These are phyloP conservation scores for Tilletia indica DNA, from an alignment of 1,284 basidiomycete genomes.

Conservation along the genomic window DNA sequence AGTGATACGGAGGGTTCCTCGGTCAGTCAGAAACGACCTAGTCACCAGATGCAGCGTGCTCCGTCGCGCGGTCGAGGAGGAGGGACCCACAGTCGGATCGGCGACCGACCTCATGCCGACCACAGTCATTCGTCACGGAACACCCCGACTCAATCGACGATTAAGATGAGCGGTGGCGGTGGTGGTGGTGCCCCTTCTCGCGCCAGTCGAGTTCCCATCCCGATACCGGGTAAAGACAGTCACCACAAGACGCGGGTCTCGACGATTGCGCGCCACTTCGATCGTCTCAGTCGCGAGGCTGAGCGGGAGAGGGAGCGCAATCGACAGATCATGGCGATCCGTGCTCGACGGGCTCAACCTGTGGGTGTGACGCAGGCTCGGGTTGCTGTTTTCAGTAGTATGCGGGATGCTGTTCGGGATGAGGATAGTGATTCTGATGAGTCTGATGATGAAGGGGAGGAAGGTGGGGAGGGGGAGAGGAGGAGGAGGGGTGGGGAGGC, in stretches of 20 bases:
- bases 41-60: neutral
- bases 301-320: conserved; percentile 59
- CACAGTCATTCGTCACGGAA: neutral
- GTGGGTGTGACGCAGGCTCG: conserved; percentile 84
- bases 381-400: conserved; percentile 84
- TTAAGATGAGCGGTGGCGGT: neutral
- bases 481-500: conserved; percentile 27
- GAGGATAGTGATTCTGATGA: conserved; percentile 59
- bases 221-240: conserved; percentile 1
- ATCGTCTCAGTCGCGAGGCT: conserved; percentile 61
- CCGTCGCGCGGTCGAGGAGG: conserved; percentile 6
- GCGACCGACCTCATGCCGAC: neutral
- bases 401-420: conserved; percentile 87
- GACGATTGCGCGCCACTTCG: conserved; percentile 62
- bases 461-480: neutral
- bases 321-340: conserved; percentile 61
- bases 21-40: neutral
- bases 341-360: conserved; percentile 86
- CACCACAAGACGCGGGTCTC: conserved; percentile 56
- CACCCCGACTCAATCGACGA: neutral
- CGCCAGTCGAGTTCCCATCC: conserved; percentile 23
- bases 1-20: conserved; percentile 6
- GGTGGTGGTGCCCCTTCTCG: neutral
- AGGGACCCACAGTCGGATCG: neutral
- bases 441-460: conserved; percentile 18